Conservation (phyloP, 257 asterid genomes). For the Ilex aquifolium region DNA sequence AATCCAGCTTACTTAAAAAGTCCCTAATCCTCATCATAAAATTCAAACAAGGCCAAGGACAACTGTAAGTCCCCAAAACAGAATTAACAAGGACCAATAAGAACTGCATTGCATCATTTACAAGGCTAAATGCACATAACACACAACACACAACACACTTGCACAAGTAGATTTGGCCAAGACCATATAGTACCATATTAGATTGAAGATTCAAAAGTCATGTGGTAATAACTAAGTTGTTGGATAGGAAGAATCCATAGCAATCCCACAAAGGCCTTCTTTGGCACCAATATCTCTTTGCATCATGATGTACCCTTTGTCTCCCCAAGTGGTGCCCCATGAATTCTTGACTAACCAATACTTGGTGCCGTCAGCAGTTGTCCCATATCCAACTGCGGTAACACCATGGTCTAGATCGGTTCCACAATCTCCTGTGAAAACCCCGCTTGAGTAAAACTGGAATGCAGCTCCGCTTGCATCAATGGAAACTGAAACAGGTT, state of each 20-base stretch:
- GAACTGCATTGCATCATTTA: too few species aligned
- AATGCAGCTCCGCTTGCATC: neutral
- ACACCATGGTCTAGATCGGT: neutral
- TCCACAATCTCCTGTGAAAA: neutral
- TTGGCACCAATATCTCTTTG: neutral
- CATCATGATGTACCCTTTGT: neutral
- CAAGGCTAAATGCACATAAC: too few species aligned
- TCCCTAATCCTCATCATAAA: too few species aligned
- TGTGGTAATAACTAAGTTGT: neutral
- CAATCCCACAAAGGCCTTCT: neutral
- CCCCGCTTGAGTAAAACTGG: neutral
- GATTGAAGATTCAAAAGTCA: too few species aligned
- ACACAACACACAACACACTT: too few species aligned
- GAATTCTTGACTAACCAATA: neutral
- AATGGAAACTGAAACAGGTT: neutral
- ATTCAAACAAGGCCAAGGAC: too few species aligned
- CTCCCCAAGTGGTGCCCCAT: neutral
- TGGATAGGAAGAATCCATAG: neutral
- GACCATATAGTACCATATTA: too few species aligned
- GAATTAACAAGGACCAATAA: too few species aligned
- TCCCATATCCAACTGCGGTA: neutral
- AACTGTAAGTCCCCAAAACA: too few species aligned
- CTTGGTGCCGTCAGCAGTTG: neutral
- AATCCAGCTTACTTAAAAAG: too few species aligned
- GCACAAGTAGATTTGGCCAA: too few species aligned